A percentile compares a stretch with the other conserved stretches of the same genome.
Evolutionary conservation across 768 basidiomycete genomes (phyloP).

Genomic region (Phanerodontia chrysosporium): DNA sequence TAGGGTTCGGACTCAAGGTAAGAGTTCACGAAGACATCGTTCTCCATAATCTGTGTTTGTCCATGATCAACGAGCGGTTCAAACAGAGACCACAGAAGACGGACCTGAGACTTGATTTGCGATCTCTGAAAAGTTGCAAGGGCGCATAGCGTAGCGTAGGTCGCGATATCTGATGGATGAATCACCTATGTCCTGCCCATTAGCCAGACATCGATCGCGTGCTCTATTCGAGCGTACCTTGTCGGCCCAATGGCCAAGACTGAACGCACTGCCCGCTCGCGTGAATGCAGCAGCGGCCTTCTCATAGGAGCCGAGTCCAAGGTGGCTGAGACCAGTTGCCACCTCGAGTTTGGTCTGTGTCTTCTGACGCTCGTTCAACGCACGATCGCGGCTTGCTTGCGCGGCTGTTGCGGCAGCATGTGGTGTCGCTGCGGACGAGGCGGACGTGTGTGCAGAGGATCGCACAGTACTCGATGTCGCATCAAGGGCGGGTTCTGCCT

Average conservation of each 20-base stretch:
- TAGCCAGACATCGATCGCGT: neutral
- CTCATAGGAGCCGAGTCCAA: conserved; percentile 71
- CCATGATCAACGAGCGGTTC: neutral
- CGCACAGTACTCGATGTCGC: conserved; percentile 28
- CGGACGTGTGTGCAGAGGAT: neutral
- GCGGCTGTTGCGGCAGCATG: conserved; percentile 21
- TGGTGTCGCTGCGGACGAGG: conserved; percentile 6
- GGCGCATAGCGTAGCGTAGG: conserved; percentile 82
- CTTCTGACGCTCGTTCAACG: conserved; percentile 57
- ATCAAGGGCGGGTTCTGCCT: conserved; percentile 90
- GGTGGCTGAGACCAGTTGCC: conserved; percentile 70
- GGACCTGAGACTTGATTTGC: conserved; percentile 53
- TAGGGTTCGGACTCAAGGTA: conserved; percentile 88
- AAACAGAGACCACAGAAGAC: neutral
- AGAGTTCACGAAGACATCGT: conserved; percentile 55
- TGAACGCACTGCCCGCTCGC: conserved; percentile 58
- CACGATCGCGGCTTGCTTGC: conserved; percentile 37
- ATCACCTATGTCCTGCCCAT: conserved; percentile 47
- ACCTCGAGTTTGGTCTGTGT: conserved; percentile 79
- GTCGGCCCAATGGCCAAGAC: conserved; percentile 76
- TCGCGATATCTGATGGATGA: conserved; percentile 77
- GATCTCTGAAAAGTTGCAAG: conserved; percentile 72
- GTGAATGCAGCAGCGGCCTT: conserved; percentile 76
- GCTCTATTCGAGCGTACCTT: conserved; percentile 37
- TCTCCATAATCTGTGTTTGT: conserved; percentile 50